phyloP scores from a whole-genome alignment of 495 filamentous ascomycete genomes.

The Aspergillus diversus region DNA sequence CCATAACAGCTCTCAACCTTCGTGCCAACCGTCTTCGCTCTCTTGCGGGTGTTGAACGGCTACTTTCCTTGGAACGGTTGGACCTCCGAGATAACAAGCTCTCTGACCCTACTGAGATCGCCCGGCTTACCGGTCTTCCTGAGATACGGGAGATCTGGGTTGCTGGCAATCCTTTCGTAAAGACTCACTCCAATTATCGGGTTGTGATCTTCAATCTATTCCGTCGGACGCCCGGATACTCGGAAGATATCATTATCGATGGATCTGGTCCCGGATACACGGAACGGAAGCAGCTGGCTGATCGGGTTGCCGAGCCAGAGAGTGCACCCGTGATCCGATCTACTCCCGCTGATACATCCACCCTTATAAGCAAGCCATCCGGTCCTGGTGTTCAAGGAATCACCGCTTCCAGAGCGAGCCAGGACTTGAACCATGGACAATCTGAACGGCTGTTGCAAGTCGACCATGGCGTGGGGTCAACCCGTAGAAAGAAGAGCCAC shows the following conservation, averaged over 20 bases:
- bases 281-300: slow-evolving; percentile 83
- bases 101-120: slow-evolving; percentile 86
- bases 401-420: neutral
- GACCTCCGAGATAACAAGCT: slow-evolving; percentile 92
- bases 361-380: slow-evolving; percentile 63
- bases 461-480: slow-evolving; percentile 41
- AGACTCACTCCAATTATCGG: slow-evolving; percentile 82
- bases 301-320: slow-evolving; percentile 73
- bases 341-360: slow-evolving; percentile 57
- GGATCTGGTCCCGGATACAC: slow-evolving; percentile 75
- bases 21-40: slow-evolving; percentile 86
- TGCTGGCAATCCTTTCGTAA: slow-evolving; percentile 84
- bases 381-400: slow-evolving; percentile 17
- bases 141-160: slow-evolving; percentile 93
- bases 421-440: slow-evolving; percentile 13
- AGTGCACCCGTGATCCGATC: slow-evolving; percentile 76
- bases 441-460: slow-evolving; percentile 9
- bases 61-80: slow-evolving; percentile 84
- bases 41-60: slow-evolving; percentile 85
- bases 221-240: slow-evolving; percentile 86
- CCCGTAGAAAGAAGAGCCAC: slow-evolving; percentile 53
- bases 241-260: slow-evolving; percentile 90
- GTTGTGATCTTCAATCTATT: slow-evolving; percentile 96
- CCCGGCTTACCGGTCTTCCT: slow-evolving; percentile 85
- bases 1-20: slow-evolving; percentile 91